Base-by-base conservation (phyloP, 1,139 yeast genomes). In the Hyphopichia khmerensis region DNA sequence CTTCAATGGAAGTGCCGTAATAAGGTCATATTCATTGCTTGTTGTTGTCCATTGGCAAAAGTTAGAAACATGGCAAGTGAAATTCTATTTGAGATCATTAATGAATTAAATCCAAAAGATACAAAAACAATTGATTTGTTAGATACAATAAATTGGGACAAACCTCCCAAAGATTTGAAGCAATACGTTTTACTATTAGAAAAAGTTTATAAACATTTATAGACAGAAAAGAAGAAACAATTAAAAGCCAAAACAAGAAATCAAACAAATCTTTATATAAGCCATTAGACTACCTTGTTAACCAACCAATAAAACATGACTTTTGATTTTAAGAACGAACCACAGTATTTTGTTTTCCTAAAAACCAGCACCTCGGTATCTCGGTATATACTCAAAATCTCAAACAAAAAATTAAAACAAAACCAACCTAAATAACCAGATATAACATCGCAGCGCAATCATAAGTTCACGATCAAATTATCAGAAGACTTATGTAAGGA, bases 41-140 rank as follows among this genome's bases (percentile, higher is more conserved):
- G 56, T 3, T 59, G 55, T 14, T 78, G 73, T 46, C 61, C 62
- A 11, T 38, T 59, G 3, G 46, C 51, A 0, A 53, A 54, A 32
- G 63, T 72, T 1, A 53, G 73, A 14, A 42, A 44, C 1, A 43
- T 62, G 49, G 64, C 71, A 0, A 58, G 67, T 18, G 74, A 72
- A 35, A 59, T 62, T 21, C 40, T 73, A 6, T 71, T 60, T 47
- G 70, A 64, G 41, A 47, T 68, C 3, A 53, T 59, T 31, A 60
- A 56, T 38, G 71, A 65, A 19, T 30, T 43, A 16, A 26, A 33
- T 43, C 38, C 42, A 13, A 38, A 52, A 14, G 43, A 43, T 16
- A 17, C 17, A 3, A 38, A 33, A 11, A 27, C 40, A 2, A 29
- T 47, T 11, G 38, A 37, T 10, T 14, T 39, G 7, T 18, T 57